Evolutionary conservation across 352 stramenopile genomes (phyloP), one percentile per base, ranked within the genome.

Genomic region (Pythium graminicola): DNA sequence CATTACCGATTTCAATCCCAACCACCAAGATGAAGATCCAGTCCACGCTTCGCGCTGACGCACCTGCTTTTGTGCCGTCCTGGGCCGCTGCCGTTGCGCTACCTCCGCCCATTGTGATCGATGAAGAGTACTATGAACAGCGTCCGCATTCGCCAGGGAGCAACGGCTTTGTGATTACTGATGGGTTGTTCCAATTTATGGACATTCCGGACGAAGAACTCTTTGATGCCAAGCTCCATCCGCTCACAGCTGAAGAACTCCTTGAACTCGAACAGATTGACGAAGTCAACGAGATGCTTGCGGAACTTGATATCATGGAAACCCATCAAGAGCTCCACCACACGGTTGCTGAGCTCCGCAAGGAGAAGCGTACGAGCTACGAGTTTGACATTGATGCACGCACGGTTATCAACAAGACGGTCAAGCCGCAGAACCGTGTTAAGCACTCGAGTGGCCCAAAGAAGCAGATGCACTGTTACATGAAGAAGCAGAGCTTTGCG

Each of bases 121-220:
- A 72, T 35, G 78, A 86, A 38, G 70, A 82, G 23, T 84, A 86
- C 65, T 85, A 85, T 41, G 49, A 70, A 43, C 65, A 86, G 55
- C 70, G 70, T 33, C 74, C 74, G 38, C 69, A 83, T 58, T 81
- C 70, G 28, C 74, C 72, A 0, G 74, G 75, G 27, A 78, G 73
- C 49, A 49, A 69, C 11, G 78, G 73, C 43, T 86, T 86, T 40
- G 78, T 84, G 55, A 80, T 86, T 50, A 74, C 71, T 6, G 72
- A 86, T 53, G 57, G 61, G 11, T 72, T 79, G 44, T 77, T 75
- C 60, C 22, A 55, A 7, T 40, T 65, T 42, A 70, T 73, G 14
- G 72, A 84, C 41, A 75, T 90, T 43, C 72, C 80, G 1, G 80
- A 90, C 32, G 80, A 90, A 50, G 77, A 90, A 65, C 66, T 90